Evolutionary conservation across 2,329 filamentous ascomycete genomes (phyloP).

Genomic region (Corniculantispora saksenae): DNA sequence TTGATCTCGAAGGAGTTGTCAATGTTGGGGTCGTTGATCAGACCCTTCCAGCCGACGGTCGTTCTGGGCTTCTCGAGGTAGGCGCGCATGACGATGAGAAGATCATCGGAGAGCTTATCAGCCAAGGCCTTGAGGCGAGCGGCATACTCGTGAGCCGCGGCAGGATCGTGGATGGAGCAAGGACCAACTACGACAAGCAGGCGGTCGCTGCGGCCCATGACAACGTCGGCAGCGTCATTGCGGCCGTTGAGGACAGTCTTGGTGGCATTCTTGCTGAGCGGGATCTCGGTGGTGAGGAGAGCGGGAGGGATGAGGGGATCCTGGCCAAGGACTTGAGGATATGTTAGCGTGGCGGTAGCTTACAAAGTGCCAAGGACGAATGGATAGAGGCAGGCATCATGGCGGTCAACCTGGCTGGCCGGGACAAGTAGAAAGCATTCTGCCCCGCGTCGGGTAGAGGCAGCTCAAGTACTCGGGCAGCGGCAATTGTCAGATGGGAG

Average conservation of each 20-base stretch:
- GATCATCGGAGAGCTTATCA: slow-evolving; percentile 76
- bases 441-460: slow-evolving; percentile 3
- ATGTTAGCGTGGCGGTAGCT: neutral
- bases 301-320: slow-evolving; percentile 89
- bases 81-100: slow-evolving; percentile 94
- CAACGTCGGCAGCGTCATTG: slow-evolving; percentile 68
- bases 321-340: slow-evolving; percentile 76
- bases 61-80: slow-evolving; percentile 99
- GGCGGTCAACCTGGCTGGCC: neutral
- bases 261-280: slow-evolving; percentile 63
- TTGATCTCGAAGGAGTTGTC: slow-evolving; percentile 98
- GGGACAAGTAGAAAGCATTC: neutral
- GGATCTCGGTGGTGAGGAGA: slow-evolving; percentile 83
- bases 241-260: slow-evolving; percentile 72
- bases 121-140: slow-evolving; percentile 73
- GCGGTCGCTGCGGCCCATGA: slow-evolving; percentile 78
- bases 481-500: too few species aligned
- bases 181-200: slow-evolving; percentile 93
- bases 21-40: slow-evolving; percentile 99
- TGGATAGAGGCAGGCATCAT: neutral
- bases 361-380: neutral
- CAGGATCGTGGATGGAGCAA: slow-evolving; percentile 96
- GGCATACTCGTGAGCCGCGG: slow-evolving; percentile 85
- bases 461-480: neutral
- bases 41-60: slow-evolving; percentile 97